Evolutionary conservation across 2,329 filamentous ascomycete genomes (phyloP).

Genomic region (Verruconis gallopava): DNA sequence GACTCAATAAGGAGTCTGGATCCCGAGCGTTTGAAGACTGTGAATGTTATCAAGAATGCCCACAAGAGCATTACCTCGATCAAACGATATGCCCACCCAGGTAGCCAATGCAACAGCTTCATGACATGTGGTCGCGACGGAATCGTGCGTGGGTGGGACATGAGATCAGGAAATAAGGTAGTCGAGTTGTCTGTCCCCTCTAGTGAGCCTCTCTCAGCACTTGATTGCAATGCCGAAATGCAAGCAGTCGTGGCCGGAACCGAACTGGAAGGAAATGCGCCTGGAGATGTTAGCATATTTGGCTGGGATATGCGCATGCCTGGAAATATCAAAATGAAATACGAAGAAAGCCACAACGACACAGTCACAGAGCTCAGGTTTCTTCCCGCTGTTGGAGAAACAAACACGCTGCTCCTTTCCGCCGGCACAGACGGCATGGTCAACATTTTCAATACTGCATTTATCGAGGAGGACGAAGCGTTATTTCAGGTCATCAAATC

Average conservation of each 20-base stretch:
- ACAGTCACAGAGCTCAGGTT: conserved; percentile 44
- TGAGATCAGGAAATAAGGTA: conserved; percentile 2
- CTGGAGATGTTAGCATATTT: conserved; percentile 24
- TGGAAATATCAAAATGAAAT: conserved; percentile 23
- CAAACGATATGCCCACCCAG: conserved; percentile 15
- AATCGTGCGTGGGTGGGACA: conserved; percentile 51
- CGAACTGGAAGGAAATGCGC: conserved; percentile 47
- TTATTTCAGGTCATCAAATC: conserved; percentile 69
- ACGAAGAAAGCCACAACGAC: conserved; percentile 39
- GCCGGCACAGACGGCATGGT: conserved; percentile 71
- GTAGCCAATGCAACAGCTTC: conserved; percentile 40
- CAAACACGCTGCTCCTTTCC: conserved; percentile 46
- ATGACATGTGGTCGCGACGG: conserved; percentile 64
- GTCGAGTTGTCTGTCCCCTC: conserved; percentile 22
- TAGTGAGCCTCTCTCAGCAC: conserved; percentile 47
- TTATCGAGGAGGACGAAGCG: conserved; percentile 61
- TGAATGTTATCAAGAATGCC: conserved; percentile 36
- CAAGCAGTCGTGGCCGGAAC: conserved; percentile 59
- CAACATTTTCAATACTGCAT: conserved; percentile 58
- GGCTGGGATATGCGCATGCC: conserved; percentile 31
- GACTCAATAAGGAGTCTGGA: conserved; percentile 56
- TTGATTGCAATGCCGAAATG: conserved; percentile 45
- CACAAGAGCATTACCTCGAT: conserved; percentile 50
- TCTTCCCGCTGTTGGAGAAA: conserved; percentile 9
- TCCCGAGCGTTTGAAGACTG: conserved; percentile 39